Percentiles rank a stretch among this genome's conserved stretches.
Evolutionary conservation across 2,329 filamentous ascomycete species (phyloP).

Genomic region (Beauveria sp.): DNA sequence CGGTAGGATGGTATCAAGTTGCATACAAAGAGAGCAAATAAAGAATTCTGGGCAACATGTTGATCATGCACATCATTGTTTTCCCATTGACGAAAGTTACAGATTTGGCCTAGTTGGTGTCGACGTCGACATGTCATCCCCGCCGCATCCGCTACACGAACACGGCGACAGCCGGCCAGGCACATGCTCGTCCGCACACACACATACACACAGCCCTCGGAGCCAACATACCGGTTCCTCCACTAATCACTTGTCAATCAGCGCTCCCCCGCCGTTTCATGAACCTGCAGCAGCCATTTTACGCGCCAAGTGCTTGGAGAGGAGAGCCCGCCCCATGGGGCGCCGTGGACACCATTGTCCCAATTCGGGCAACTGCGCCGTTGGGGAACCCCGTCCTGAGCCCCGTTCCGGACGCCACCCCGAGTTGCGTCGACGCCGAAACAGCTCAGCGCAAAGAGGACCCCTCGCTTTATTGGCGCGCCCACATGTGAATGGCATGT

Average conservation of each 20-base stretch:
- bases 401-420: slow-evolving; percentile 6
- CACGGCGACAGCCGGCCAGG: background rate
- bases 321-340: background rate
- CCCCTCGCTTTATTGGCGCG: background rate
- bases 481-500: slow-evolving; percentile 10
- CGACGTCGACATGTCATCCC: background rate
- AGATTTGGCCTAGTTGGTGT: background rate
- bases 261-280: background rate
- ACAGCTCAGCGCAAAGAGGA: background rate
- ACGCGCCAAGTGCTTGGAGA: background rate
- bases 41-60: background rate
- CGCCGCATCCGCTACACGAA: background rate
- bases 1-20: background rate
- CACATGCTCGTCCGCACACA: background rate
- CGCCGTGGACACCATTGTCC: background rate
- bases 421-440: background rate
- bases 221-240: background rate
- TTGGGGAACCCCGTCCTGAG: background rate
- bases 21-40: background rate
- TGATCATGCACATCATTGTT: background rate
- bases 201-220: background rate
- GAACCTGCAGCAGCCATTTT: no score
- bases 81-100: background rate
- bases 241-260: no score
- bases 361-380: slow-evolving; percentile 8